phyloP scores from a whole-genome alignment of 805 yeast genomes.

The Pichia eremophila region DNA sequence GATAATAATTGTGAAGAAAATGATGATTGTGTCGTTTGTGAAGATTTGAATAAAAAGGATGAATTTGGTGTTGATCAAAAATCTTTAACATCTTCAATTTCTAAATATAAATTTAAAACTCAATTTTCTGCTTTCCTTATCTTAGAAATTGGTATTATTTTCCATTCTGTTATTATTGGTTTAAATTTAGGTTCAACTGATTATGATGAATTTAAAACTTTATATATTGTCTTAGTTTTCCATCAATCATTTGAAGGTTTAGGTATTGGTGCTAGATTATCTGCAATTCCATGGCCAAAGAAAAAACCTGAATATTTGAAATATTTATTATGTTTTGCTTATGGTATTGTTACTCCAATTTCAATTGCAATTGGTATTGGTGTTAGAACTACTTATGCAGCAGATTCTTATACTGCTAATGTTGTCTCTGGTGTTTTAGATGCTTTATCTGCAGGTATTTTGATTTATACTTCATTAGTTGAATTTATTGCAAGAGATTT shows the following conservation, averaged over 20 bases:
- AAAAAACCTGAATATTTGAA: constrained; percentile 20
- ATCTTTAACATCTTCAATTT: constrained; percentile 5
- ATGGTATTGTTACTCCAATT: constrained; percentile 53
- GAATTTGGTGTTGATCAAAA: constrained; percentile 9
- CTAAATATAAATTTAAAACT: constrained; percentile 6
- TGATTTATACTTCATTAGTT: constrained; percentile 64
- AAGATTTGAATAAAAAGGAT: background rate
- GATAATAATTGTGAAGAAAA: constrained; percentile 5
- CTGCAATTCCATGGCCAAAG: constrained; percentile 37
- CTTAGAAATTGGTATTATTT: constrained; percentile 64
- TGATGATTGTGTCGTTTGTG: background rate
- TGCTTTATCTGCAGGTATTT: constrained; percentile 63
- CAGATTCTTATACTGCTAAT: constrained; percentile 44
- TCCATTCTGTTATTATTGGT: constrained; percentile 76
- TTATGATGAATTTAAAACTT: constrained; percentile 50
- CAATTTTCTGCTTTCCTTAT: constrained; percentile 13
- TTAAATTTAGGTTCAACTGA: constrained; percentile 65
- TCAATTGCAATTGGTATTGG: constrained; percentile 71
- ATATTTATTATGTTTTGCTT: constrained; percentile 43
- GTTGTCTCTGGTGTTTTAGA: constrained; percentile 64
- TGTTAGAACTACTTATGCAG: constrained; percentile 48
- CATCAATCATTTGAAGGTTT: constrained; percentile 80
- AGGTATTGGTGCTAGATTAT: constrained; percentile 69
- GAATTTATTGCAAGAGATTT: constrained; percentile 72
- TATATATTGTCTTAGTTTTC: constrained; percentile 54